phyloP scores from a whole-genome alignment of 129 eudicot species.

The Logfia minima region DNA sequence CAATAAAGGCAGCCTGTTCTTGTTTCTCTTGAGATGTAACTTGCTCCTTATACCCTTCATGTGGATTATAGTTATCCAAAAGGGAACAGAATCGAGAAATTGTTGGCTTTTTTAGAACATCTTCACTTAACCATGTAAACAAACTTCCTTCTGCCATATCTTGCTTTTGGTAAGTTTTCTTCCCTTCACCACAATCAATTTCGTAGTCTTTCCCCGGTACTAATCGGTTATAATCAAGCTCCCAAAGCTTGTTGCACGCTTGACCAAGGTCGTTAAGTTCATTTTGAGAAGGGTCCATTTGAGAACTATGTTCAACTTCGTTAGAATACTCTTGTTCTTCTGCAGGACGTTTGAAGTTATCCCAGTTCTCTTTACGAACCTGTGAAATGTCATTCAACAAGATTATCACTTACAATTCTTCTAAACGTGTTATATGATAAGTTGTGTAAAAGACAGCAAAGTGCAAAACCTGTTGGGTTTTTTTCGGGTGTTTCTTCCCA shows the following conservation, averaged over 20 bases:
- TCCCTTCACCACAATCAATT: slow-evolving; percentile 92
- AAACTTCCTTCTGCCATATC: slow-evolving; percentile 88
- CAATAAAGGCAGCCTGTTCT: slow-evolving; percentile 85
- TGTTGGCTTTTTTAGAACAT: slow-evolving; percentile 61
- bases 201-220: slow-evolving; percentile 82
- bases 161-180: slow-evolving; percentile 65
- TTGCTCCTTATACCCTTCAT: slow-evolving; percentile 78
- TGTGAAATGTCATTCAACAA: slow-evolving; percentile 20
- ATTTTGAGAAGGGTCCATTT: slow-evolving; percentile 54
- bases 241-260: slow-evolving; percentile 95
- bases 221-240: slow-evolving; percentile 80
- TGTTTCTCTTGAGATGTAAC: slow-evolving; percentile 82
- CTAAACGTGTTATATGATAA: neutral
- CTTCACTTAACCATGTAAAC: slow-evolving; percentile 65
- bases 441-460: neutral
- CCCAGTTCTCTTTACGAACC: slow-evolving; percentile 69
- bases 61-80: slow-evolving; percentile 91
- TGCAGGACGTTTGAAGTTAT: slow-evolving; percentile 72
- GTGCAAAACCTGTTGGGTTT: slow-evolving; percentile 44
- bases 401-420: neutral
- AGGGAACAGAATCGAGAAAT: slow-evolving; percentile 81
- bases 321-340: slow-evolving; percentile 65
- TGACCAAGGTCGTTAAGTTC: slow-evolving; percentile 69
- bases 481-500: slow-evolving; percentile 61
- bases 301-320: slow-evolving; percentile 44